Conservation (phyloP, 129 eudicot genomes). For the Gnaphalium uliginosum region DNA sequence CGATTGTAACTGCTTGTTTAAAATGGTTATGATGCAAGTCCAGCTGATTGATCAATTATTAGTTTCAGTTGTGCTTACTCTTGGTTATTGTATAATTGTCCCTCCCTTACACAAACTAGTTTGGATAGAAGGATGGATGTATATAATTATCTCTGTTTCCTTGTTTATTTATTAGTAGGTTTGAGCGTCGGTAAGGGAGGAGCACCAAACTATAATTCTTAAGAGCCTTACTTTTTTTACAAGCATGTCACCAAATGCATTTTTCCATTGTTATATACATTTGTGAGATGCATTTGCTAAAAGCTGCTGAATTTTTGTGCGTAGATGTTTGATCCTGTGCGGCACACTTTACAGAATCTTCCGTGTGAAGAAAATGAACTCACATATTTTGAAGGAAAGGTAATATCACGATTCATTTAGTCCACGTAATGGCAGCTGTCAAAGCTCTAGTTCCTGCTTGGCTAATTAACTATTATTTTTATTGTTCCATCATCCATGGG, state of each 20-base stretch:
- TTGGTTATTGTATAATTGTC: too few species aligned
- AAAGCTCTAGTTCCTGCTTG: conserved; percentile 13
- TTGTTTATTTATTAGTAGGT: too few species aligned
- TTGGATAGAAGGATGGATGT: too few species aligned
- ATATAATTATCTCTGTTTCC: too few species aligned
- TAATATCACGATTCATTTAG: conserved; percentile 24
- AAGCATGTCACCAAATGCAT: conserved; percentile 19
- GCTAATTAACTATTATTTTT: conserved; percentile 12
- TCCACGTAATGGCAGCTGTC: not conserved
- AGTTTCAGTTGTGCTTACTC: too few species aligned
- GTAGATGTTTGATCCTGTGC: conserved; percentile 87
- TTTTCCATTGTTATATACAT: not conserved
- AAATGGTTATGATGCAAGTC: too few species aligned
- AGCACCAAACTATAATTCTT: not conserved
- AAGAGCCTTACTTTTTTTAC: not conserved
- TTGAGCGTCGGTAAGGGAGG: not conserved
- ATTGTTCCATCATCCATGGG: conserved; percentile 3
- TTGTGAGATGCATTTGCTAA: conserved; percentile 16
- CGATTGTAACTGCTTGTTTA: too few species aligned
- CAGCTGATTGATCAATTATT: too few species aligned
- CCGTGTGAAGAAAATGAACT: conserved; percentile 74
- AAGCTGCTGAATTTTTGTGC: conserved; percentile 27
- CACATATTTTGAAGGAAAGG: conserved; percentile 79
- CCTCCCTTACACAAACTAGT: too few species aligned
- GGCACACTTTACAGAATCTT: conserved; percentile 71